Evolutionary conservation across 1,284 basidiomycete species (phyloP), one percentile per base, ranked within the genome.

Genomic region (Kwoniella shivajii): DNA sequence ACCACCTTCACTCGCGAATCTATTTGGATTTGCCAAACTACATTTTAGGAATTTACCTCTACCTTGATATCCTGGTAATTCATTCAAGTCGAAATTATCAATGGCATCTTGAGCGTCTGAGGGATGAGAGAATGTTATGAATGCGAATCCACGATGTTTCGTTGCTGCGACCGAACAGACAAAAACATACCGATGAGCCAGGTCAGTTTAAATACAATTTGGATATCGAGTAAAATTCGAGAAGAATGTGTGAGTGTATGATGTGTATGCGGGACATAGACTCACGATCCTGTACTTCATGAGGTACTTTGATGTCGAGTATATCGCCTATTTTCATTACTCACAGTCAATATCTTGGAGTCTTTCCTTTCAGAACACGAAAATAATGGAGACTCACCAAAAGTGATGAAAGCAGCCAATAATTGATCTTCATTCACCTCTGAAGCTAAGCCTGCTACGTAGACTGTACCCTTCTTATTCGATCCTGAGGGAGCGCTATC

Each of bases 61-160:
- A 6, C 75, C 75, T 42, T 60, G 63, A 54, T 72, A 74, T 18
- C 67, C 69, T 2, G 75, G 75, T 50, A 78, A 60, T 55, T 77
- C 74, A 56, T 79, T 79, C 52, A 79, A 57, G 61, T 79, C 77
- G 57, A 66, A 77, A 64, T 79, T 79, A 61, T 79, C 77, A 22
- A 79, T 78, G 1, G 77, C 77, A 60, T 79, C 77, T 50, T 74
- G 75, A 5, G 77, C 77, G 59, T 77, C 76, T 30, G 67, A 59
- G 11, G 76, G 59, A 36, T 63, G 65, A 7, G 75, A 65, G 56
- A 73, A 79, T 14, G 76, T 77, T 54, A 79, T 64, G 60, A 79
- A 78, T 6, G 77, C 77, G 65, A 69, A 78, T 4, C 74, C 75
- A 27, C 71, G 57, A 60, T 75, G 75, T 65, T 73, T 74, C 26